These are phyloP conservation scores for Solanum habrochaites DNA, from an alignment of 257 asterid species.

Conservation along the genomic window DNA sequence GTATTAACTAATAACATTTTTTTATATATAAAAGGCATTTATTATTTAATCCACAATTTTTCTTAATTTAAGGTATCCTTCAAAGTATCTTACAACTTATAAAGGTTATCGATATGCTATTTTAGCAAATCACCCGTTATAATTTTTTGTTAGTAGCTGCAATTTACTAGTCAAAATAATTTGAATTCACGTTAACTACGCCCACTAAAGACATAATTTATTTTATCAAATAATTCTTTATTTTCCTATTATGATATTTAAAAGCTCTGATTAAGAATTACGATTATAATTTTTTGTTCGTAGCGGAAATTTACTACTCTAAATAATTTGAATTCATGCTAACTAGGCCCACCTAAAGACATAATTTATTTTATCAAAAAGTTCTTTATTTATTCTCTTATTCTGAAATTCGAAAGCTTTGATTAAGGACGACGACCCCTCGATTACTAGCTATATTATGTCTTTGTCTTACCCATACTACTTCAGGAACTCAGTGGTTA, in stretches of 20 bases:
- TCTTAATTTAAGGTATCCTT: not conserved
- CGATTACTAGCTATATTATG: not conserved
- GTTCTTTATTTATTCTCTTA: not conserved
- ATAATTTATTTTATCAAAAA: not conserved
- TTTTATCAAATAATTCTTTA: not conserved
- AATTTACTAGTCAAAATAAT: not conserved
- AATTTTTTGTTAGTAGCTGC: not conserved
- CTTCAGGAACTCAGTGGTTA: slow-evolving; percentile 5
- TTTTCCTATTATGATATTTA: not conserved
- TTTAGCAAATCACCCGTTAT: not conserved
- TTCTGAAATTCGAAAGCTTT: not conserved
- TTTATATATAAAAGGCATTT: not conserved
- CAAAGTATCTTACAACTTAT: not conserved
- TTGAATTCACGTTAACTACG: not conserved
- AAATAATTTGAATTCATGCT: not conserved
- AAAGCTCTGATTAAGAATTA: not conserved
- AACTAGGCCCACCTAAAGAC: not conserved
- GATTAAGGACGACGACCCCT: not conserved
- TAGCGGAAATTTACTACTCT: not conserved
- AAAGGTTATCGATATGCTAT: not conserved
- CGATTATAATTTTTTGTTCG: too few relatives aligned
- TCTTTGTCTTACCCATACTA: slow-evolving; percentile 1
- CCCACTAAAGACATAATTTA: not conserved
- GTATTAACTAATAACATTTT: not conserved
- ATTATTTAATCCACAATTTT: not conserved